Evolutionary conservation across 148 eudicot genomes (phyloP).

Genomic region (Tetragonia tetragonoides): DNA sequence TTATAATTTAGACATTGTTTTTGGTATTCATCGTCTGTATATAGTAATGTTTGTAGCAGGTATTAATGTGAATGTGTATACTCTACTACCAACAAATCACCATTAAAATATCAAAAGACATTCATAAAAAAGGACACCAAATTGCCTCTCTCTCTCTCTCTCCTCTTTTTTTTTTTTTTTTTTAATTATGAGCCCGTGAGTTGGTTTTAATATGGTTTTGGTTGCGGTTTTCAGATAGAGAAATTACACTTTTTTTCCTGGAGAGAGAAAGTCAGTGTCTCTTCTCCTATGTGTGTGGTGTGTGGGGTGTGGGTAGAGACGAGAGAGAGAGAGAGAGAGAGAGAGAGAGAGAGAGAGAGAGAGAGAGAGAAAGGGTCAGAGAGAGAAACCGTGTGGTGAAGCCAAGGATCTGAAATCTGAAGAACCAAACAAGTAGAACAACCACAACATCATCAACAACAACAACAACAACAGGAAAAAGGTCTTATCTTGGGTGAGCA

Average conservation of each 20-base stretch:
- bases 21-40: too few species aligned
- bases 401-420: constrained; percentile 2
- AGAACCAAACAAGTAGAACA: background rate
- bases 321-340: constrained; percentile 2
- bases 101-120: background rate
- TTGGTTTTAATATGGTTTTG: constrained; percentile 37
- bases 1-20: background rate
- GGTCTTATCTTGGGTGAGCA: background rate
- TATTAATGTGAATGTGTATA: too few species aligned
- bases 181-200: constrained; percentile 13
- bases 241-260: background rate
- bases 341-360: background rate
- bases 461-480: background rate
- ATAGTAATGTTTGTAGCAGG: too few species aligned
- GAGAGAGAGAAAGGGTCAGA: constrained; percentile 14
- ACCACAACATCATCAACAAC: background rate
- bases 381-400: constrained; percentile 2
- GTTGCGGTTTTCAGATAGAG: constrained; percentile 22
- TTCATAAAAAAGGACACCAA: background rate
- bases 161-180: background rate
- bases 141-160: background rate
- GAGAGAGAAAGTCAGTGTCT: constrained; percentile 8
- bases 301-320: background rate
- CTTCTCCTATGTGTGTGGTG: background rate
- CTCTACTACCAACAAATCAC: background rate